A percentile compares a stretch with the other conserved stretches of the same genome.
Evolutionary conservation across 2,329 filamentous ascomycete species (phyloP).

Genomic region (Penicillium sp.): DNA sequence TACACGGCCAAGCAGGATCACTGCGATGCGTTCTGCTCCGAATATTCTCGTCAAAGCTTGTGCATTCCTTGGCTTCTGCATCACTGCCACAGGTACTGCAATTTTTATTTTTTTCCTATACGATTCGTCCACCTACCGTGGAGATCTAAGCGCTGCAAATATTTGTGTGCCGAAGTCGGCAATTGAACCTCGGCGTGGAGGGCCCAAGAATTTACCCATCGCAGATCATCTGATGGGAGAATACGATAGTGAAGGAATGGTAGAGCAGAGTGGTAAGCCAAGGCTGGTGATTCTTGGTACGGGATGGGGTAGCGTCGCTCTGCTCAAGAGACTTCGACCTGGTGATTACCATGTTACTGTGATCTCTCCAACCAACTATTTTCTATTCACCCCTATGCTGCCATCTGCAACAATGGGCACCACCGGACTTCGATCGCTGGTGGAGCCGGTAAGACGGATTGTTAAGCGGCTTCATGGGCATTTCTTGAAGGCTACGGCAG

Average conservation of each 20-base stretch:
- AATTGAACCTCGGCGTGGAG: constrained; percentile 75
- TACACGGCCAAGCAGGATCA: too few relatives aligned
- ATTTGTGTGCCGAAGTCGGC: constrained; percentile 83
- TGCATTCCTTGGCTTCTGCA: too few relatives aligned
- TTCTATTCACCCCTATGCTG: constrained; percentile 96
- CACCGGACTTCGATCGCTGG: constrained; percentile 82
- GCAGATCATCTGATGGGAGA: constrained; percentile 86
- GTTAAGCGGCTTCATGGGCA: constrained; percentile 76
- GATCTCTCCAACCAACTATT: constrained; percentile 92
- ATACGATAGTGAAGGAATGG: constrained; percentile 72
- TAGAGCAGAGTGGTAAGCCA: constrained; percentile 78
- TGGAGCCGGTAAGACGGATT: constrained; percentile 89
- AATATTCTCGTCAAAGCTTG: too few relatives aligned
- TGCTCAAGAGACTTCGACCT: constrained; percentile 85
- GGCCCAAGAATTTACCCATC: constrained; percentile 93
- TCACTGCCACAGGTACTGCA: too few relatives aligned
- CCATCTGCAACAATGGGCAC: constrained; percentile 96
- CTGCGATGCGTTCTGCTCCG: too few relatives aligned
- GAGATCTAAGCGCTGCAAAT: constrained; percentile 65
- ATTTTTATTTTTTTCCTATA: constrained; percentile 74
- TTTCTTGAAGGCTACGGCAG: constrained; percentile 82
- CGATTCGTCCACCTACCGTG: constrained; percentile 86
- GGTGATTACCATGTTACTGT: constrained; percentile 96
- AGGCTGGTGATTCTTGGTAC: constrained; percentile 89
- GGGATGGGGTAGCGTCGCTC: constrained; percentile 90